phyloP scores from a whole-genome alignment of 257 asterid species.

The Scutellaria galericulata region DNA sequence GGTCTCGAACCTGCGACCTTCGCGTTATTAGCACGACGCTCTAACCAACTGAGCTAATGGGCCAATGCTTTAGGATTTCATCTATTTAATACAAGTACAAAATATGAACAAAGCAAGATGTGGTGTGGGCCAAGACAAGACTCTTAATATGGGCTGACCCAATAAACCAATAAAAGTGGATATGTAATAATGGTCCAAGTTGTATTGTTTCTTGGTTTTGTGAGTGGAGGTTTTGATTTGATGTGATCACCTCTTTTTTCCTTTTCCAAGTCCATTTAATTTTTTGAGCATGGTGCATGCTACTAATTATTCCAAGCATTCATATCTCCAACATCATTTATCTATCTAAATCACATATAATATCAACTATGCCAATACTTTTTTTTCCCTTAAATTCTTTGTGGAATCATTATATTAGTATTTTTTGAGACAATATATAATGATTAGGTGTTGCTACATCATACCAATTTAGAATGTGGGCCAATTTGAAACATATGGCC shows the following conservation, averaged over 20 bases:
- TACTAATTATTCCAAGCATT: conserved; percentile 25
- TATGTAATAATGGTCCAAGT: not conserved
- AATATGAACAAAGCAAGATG: no score
- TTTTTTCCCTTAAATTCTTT: no score
- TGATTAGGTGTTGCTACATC: no score
- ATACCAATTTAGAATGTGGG: no score
- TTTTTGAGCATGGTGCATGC: conserved; percentile 27
- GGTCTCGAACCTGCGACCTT: conserved; percentile 63
- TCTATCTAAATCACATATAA: not conserved
- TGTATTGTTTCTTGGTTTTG: conserved; percentile 2
- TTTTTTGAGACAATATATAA: no score
- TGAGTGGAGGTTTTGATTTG: conserved; percentile 25
- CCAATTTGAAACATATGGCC: no score
- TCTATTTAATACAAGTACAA: no score
- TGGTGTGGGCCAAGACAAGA: not conserved
- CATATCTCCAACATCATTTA: not conserved
- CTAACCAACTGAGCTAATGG: conserved; percentile 74
- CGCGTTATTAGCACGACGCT: conserved; percentile 68
- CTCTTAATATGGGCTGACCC: conserved; percentile 33
- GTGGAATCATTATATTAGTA: no score
- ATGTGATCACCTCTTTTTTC: not conserved
- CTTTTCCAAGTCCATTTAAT: not conserved
- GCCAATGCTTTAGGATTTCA: conserved; percentile 24
- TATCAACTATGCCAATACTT: no score
- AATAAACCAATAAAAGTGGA: not conserved